phyloP scores from a whole-genome alignment of 1,139 yeast genomes.

The Kodamaea fungicola region DNA sequence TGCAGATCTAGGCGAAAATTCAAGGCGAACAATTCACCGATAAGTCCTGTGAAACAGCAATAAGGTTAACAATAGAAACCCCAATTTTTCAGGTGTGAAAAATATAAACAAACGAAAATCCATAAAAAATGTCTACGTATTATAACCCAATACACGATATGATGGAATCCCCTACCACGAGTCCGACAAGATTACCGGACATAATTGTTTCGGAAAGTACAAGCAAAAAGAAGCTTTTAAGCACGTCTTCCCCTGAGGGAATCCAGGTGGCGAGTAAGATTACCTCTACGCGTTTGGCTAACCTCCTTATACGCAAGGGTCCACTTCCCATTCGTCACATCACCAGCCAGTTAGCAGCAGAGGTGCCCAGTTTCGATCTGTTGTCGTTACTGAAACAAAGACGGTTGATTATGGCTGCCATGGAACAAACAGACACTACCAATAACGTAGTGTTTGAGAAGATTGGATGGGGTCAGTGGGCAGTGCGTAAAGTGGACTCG shows the following conservation, averaged over 20 bases:
- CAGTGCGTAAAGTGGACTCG: constrained; percentile 58
- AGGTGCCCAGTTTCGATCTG: constrained; percentile 76
- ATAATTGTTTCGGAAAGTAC: not conserved
- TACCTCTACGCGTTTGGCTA: constrained; percentile 75
- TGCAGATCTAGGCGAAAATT: not conserved
- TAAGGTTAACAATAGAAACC: not conserved
- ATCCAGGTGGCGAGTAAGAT: constrained; percentile 85
- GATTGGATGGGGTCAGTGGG: constrained; percentile 99
- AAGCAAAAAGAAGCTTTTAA: constrained; percentile 33
- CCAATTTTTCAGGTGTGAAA: constrained; percentile 4
- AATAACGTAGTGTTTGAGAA: constrained; percentile 77
- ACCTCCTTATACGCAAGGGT: constrained; percentile 66
- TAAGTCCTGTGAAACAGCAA: not conserved
- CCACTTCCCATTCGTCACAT: constrained; percentile 90
- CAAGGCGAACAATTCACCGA: not conserved
- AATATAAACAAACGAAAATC: constrained; percentile 1
- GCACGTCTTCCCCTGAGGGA: constrained; percentile 85
- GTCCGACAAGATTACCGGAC: not conserved
- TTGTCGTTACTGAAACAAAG: constrained; percentile 86
- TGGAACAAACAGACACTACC: constrained; percentile 61
- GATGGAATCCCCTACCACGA: constrained; percentile 1
- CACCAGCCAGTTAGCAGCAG: constrained; percentile 70
- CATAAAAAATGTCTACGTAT: constrained; percentile 8
- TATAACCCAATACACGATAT: constrained; percentile 9
- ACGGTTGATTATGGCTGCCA: constrained; percentile 82